Percentiles rank a stretch among this genome's conserved stretches.
Conservation (phyloP, 2,329 filamentous ascomycete species). For the Drechslerella dactyloides region DNA sequence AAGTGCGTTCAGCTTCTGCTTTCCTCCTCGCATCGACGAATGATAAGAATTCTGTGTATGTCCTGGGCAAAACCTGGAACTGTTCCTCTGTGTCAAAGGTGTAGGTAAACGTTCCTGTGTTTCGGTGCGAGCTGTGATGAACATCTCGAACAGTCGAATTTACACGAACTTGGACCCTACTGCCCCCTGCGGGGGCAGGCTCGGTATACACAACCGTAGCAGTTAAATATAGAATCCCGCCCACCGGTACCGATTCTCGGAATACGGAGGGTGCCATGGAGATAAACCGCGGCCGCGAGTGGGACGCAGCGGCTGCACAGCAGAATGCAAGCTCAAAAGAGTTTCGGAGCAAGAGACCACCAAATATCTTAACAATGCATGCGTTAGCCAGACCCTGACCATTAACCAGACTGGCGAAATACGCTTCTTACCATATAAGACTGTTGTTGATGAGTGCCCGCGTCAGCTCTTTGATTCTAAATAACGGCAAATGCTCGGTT, state of each 20-base stretch:
- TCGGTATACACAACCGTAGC: slow-evolving; percentile 76
- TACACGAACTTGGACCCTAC: slow-evolving; percentile 72
- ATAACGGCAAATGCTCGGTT: not conserved
- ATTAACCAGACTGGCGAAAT: too few relatives aligned
- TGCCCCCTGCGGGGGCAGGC: slow-evolving; percentile 62
- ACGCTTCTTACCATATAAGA: slow-evolving; percentile 49
- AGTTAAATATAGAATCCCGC: slow-evolving; percentile 75
- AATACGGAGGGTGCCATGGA: slow-evolving; percentile 76
- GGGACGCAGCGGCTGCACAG: slow-evolving; percentile 73
- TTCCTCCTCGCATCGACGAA: slow-evolving; percentile 61
- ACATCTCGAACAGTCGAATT: slow-evolving; percentile 75
- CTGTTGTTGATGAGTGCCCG: slow-evolving; percentile 9
- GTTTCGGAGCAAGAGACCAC: slow-evolving; percentile 75
- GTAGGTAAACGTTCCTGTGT: slow-evolving; percentile 78
- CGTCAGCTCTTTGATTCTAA: slow-evolving; percentile 10
- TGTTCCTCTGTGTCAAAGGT: slow-evolving; percentile 72
- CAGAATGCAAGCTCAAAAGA: slow-evolving; percentile 79
- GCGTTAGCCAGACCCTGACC: too few relatives aligned
- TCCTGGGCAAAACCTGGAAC: slow-evolving; percentile 69
- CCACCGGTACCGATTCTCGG: slow-evolving; percentile 76
- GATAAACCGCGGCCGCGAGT: slow-evolving; percentile 73
- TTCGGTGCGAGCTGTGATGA: slow-evolving; percentile 71
- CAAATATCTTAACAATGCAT: slow-evolving; percentile 76
- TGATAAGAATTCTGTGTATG: slow-evolving; percentile 61
- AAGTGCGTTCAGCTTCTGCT: slow-evolving; percentile 51